A percentile compares a stretch with the other conserved stretches of the same genome.
Conservation (phyloP, 2,329 filamentous ascomycete species). For the Talaromyces amestolkiae region DNA sequence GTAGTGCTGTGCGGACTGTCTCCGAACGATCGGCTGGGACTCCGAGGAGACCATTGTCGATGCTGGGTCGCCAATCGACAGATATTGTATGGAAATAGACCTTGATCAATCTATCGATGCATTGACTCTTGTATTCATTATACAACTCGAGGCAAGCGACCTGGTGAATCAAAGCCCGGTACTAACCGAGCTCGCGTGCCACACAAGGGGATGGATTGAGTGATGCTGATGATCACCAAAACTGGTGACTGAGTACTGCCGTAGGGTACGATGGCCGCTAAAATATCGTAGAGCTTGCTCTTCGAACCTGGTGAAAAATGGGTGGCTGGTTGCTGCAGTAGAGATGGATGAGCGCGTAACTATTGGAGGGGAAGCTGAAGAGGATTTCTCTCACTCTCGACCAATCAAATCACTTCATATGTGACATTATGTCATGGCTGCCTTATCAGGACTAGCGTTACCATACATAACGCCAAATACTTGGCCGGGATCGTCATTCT, state of each 20-base stretch:
- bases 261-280: background rate
- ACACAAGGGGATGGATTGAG: background rate
- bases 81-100: background rate
- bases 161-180: background rate
- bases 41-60: slow-evolving; percentile 31
- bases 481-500: background rate
- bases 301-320: background rate
- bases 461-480: background rate
- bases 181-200: slow-evolving; percentile 10
- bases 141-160: background rate
- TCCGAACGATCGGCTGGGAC: slow-evolving; percentile 34
- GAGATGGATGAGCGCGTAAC: background rate
- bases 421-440: background rate
- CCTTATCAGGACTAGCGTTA: background rate
- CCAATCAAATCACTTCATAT: background rate
- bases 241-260: background rate
- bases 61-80: background rate
- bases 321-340: background rate
- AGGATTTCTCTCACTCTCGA: background rate
- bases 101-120: background rate
- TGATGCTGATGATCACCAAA: background rate
- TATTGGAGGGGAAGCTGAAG: slow-evolving; percentile 3
- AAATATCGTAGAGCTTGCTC: background rate
- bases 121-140: background rate
- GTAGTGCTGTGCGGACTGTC: slow-evolving; percentile 47